These are phyloP conservation scores for Hirsutella thompsonii DNA, from an alignment of 2,329 filamentous ascomycete species.

Conservation along the genomic window DNA sequence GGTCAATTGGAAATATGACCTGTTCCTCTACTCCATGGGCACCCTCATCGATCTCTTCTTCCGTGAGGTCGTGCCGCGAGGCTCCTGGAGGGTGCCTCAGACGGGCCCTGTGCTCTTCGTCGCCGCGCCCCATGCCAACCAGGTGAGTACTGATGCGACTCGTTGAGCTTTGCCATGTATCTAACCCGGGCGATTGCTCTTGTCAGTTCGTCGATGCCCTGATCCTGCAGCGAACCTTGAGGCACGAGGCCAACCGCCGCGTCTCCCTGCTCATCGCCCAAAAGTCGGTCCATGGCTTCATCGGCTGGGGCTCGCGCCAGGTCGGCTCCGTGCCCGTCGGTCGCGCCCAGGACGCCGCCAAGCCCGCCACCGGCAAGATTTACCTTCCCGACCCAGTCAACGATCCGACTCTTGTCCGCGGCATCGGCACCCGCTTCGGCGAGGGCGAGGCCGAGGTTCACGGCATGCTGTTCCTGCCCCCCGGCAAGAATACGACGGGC, in stretches of 20 bases:
- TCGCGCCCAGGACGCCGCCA: slow-evolving; percentile 79
- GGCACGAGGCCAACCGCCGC: slow-evolving; percentile 74
- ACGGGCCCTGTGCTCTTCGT: slow-evolving; percentile 88
- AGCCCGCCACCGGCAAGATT: slow-evolving; percentile 63
- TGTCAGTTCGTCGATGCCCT: slow-evolving; percentile 95
- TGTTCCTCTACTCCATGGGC: slow-evolving; percentile 64
- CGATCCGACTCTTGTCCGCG: slow-evolving; percentile 68
- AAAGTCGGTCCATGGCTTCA: slow-evolving; percentile 89
- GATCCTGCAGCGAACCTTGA: slow-evolving; percentile 81
- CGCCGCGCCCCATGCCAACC: slow-evolving; percentile 92
- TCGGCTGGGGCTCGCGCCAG: slow-evolving; percentile 73
- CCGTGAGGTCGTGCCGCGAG: slow-evolving; percentile 88
- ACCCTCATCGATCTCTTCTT: slow-evolving; percentile 94
- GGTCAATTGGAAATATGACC: slow-evolving; percentile 64
- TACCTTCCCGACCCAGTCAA: slow-evolving; percentile 82
- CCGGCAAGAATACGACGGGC: slow-evolving; percentile 61
- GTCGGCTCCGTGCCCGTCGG: slow-evolving; percentile 90
- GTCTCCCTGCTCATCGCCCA: slow-evolving; percentile 90
- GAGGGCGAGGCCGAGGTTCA: slow-evolving; percentile 57
- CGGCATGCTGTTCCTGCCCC: slow-evolving; percentile 78
- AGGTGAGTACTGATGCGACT: slow-evolving; percentile 40
- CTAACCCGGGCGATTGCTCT: background rate
- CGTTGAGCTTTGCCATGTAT: background rate
- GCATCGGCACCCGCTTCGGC: slow-evolving; percentile 74
- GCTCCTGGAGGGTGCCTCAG: slow-evolving; percentile 87